phyloP scores from a whole-genome alignment of 306 rosid genomes.

The Acacia confusa region DNA sequence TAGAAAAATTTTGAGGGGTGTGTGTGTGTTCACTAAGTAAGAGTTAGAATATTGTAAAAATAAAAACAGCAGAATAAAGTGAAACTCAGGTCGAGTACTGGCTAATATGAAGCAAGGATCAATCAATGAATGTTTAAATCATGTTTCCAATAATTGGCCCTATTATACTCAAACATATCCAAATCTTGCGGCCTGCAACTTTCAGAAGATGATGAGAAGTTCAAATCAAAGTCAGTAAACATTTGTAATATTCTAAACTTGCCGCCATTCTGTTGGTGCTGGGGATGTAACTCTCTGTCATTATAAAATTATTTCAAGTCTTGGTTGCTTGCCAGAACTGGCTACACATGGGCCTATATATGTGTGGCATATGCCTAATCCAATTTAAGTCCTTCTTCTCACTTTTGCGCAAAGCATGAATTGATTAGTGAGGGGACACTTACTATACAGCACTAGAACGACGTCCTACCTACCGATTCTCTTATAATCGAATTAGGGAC shows the following conservation, averaged over 20 bases:
- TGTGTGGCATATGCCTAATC: background rate
- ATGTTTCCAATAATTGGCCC: background rate
- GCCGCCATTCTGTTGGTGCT: slow-evolving; percentile 15
- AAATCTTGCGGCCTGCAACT: background rate
- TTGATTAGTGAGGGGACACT: background rate
- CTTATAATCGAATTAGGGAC: background rate
- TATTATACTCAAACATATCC: background rate
- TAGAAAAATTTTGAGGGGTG: background rate
- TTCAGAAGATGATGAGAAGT: slow-evolving; percentile 23
- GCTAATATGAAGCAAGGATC: background rate
- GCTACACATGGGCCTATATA: background rate
- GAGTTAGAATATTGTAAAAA: background rate
- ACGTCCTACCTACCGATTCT: slow-evolving; percentile 28
- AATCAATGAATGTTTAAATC: background rate
- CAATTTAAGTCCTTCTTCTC: background rate
- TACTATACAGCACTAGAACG: background rate
- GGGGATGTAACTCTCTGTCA: background rate
- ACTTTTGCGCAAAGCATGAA: background rate
- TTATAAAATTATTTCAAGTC: background rate
- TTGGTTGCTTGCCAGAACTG: slow-evolving; percentile 2
- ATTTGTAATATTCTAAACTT: background rate
- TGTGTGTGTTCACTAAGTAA: background rate
- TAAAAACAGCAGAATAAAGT: too few species aligned
- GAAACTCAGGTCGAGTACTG: too few species aligned
- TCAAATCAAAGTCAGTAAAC: slow-evolving; percentile 37